Percentiles rank a stretch among this genome's conserved stretches.
phyloP scores from a whole-genome alignment of 306 rosid species.

The Senna tora region DNA sequence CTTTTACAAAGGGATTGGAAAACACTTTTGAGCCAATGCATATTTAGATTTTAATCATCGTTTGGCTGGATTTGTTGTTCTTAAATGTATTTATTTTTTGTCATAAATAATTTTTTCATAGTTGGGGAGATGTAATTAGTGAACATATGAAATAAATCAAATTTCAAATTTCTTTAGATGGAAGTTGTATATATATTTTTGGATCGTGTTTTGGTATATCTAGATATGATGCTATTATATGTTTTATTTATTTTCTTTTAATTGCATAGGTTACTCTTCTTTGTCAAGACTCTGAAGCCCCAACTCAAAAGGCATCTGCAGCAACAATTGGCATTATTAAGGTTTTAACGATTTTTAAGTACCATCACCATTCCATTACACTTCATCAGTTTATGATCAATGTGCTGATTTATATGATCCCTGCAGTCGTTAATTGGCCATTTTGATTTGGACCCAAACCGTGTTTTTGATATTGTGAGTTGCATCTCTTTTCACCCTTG shows the following conservation, averaged over 20 bases:
- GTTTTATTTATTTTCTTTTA: conserved; percentile 36
- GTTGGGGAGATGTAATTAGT: not conserved
- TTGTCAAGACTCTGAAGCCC: conserved; percentile 68
- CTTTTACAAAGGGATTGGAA: not conserved
- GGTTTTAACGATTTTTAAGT: conserved; percentile 54
- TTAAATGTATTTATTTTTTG: not conserved
- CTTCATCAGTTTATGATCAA: conserved; percentile 35
- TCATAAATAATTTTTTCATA: not conserved
- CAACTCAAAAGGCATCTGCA: conserved; percentile 61
- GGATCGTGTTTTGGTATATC: conserved; percentile 24
- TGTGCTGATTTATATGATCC: conserved; percentile 32
- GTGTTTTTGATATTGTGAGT: conserved; percentile 96
- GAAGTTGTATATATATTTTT: conserved; percentile 1
- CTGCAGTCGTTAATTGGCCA: conserved; percentile 99
- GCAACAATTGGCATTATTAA: conserved; percentile 92
- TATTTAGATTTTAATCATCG: too few relatives aligned
- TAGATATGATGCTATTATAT: conserved; percentile 28
- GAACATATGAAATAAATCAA: not conserved
- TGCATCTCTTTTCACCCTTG: conserved; percentile 1
- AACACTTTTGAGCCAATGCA: not conserved
- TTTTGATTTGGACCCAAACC: conserved; percentile 98
- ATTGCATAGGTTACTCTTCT: conserved; percentile 82
- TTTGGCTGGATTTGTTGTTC: not conserved
- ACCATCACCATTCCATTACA: conserved; percentile 12
- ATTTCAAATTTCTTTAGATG: conserved; percentile 1